Percentiles rank a stretch among this genome's conserved stretches.
Evolutionary conservation across 331 rosid species (phyloP).

Genomic region (Quercus phellos): DNA sequence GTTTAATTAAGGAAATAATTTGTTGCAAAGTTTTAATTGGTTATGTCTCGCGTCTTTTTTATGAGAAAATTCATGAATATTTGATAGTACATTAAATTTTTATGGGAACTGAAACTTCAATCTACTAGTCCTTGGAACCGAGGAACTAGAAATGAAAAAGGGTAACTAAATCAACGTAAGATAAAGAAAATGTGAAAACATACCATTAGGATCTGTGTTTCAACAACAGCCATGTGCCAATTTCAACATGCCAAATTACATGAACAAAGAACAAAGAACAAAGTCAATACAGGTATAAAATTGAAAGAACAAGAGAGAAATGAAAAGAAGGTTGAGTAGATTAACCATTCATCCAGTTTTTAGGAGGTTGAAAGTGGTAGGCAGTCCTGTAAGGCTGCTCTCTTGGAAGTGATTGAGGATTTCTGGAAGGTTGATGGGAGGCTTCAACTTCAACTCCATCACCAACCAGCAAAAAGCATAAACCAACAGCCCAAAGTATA

Average conservation of each 20-base stretch:
- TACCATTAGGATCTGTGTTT: slow-evolving; percentile 13
- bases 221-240: background rate
- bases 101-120: background rate
- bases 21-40: too few relatives aligned
- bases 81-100: too few relatives aligned
- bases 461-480: background rate
- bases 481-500: background rate
- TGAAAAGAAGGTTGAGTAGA: background rate
- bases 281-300: background rate
- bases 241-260: background rate
- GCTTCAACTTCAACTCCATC: slow-evolving; percentile 3
- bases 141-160: background rate
- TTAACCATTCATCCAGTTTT: slow-evolving; percentile 27
- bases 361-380: slow-evolving; percentile 26
- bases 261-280: background rate
- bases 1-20: too few relatives aligned
- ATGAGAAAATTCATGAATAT: too few relatives aligned
- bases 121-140: background rate
- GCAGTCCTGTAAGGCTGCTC: slow-evolving; percentile 19
- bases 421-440: background rate
- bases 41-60: too few relatives aligned
- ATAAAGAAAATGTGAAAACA: background rate
- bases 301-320: background rate
- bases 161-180: background rate
- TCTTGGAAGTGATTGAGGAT: background rate